Evolutionary conservation across 345 rosid genomes (phyloP), one percentile per base, ranked within the genome.

Genomic region (Passiflora organensis): DNA sequence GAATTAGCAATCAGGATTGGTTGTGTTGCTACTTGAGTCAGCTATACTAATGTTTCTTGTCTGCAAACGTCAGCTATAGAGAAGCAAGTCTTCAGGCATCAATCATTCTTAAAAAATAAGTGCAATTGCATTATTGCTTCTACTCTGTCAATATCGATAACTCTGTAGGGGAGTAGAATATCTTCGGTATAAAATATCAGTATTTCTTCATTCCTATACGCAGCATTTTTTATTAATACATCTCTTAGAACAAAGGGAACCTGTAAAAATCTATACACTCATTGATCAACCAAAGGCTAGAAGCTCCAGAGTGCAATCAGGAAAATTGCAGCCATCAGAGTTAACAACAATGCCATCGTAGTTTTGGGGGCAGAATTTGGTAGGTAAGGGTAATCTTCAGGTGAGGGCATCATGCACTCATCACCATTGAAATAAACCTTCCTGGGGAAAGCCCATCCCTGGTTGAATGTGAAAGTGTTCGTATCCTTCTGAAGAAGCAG

Each of bases 371-470:
- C 48, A 42, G 59, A 55, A 41, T 41, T 55, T 22, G 59, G 59
- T 23, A 55, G 47, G 14, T 22, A 11, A 6, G 77, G 79, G 53
- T 64, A 71, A 19, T 51, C 53, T 32, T 71, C 75, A 4, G 77
- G 73, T 11, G 54, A 68, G 1, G 75, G 77, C 59, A 74, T 58
- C 46, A 12, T 23, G 42, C 79, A 72, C 60, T 72, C 73, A 14
- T 78, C 77, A 0, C 75, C 77, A 37, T 78, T 60, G 51, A 78
- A 78, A 67, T 65, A 74, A 9, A 71, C 37, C 41, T 47, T 74
- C 23, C 68, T 34, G 14, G 73, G 75, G 22, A 74, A 74, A 1
- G 70, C 77, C 82, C 82, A 78, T 10, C 79, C 73, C 11, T 66
- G 61, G 49, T 65, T 56, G 51, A 60, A 55, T 32, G 66, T 48